These are phyloP conservation scores for Sordariomycetes sp. DNA, from an alignment of 2,329 filamentous ascomycete species.

Conservation along the genomic window DNA sequence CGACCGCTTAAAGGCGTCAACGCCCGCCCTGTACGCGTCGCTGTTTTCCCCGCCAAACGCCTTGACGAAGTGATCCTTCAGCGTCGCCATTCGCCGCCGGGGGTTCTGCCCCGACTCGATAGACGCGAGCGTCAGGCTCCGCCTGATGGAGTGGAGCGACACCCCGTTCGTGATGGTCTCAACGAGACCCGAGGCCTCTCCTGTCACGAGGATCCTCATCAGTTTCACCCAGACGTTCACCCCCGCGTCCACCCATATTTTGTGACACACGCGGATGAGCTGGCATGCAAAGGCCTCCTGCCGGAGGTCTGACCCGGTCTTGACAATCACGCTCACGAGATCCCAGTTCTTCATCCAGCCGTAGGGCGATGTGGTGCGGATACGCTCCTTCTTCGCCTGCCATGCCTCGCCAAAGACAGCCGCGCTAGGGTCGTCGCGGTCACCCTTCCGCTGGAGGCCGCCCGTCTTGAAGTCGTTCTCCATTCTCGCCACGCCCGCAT, in stretches of 20 bases:
- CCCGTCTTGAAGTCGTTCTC: conserved; percentile 83
- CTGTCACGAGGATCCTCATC: conserved; percentile 78
- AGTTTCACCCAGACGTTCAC: conserved; percentile 78
- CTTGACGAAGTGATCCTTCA: conserved; percentile 72
- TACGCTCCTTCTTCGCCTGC: conserved; percentile 73
- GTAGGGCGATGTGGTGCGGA: conserved; percentile 71
- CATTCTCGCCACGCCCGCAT: conserved; percentile 70
- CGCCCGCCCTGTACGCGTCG: conserved; percentile 55
- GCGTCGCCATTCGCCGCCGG: conserved; percentile 61
- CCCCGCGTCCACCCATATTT: conserved; percentile 64
- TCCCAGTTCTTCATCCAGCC: conserved; percentile 90
- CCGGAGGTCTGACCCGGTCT: conserved; percentile 69
- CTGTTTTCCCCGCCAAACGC: conserved; percentile 61
- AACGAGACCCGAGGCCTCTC: conserved; percentile 71
- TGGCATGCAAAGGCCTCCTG: conserved; percentile 83
- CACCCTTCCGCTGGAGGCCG: conserved; percentile 66
- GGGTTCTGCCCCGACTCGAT: conserved; percentile 63
- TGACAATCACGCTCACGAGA: conserved; percentile 74
- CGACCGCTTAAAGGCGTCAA: conserved; percentile 70
- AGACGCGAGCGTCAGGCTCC: conserved; percentile 63
- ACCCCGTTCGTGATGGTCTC: conserved; percentile 84
- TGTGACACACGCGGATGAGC: conserved; percentile 67
- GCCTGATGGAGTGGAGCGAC: conserved; percentile 74
- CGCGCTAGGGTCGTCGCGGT: conserved; percentile 74
- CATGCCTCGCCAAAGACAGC: conserved; percentile 81